These are phyloP conservation scores for Musa schizocarpa DNA, from an alignment of 176 grass and related monocot species.

Conservation along the genomic window DNA sequence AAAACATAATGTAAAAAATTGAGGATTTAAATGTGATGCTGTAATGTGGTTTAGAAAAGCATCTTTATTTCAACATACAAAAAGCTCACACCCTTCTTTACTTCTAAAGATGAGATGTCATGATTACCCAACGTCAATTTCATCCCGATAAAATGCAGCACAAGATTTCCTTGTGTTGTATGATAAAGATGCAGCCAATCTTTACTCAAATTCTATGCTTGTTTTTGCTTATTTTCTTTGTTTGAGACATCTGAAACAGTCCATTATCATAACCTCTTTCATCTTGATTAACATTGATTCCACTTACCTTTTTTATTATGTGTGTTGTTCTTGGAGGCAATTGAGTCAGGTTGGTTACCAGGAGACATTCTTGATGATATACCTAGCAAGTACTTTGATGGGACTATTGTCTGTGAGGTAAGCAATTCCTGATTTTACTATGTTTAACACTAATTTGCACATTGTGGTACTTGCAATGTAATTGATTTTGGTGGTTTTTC, in stretches of 20 bases:
- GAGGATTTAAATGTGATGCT: neutral
- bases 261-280: no score
- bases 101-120: no score
- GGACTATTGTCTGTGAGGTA: slow-evolving; percentile 80
- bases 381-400: slow-evolving; percentile 85
- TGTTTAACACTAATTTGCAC: neutral
- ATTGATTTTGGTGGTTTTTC: slow-evolving; percentile 15
- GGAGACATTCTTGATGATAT: slow-evolving; percentile 83
- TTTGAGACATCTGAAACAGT: neutral
- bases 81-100: no score
- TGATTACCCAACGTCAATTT: no score
- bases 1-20: neutral
- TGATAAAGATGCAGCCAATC: neutral
- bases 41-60: neutral
- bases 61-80: neutral
- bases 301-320: neutral
- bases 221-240: slow-evolving; percentile 1
- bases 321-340: slow-evolving; percentile 28
- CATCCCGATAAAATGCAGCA: neutral
- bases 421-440: slow-evolving; percentile 21
- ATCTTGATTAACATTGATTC: neutral
- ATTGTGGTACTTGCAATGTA: slow-evolving; percentile 1
- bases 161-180: neutral
- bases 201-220: neutral
- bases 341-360: slow-evolving; percentile 85